phyloP scores from a whole-genome alignment of 2,329 filamentous ascomycete genomes.

The Penicillium concentricum region DNA sequence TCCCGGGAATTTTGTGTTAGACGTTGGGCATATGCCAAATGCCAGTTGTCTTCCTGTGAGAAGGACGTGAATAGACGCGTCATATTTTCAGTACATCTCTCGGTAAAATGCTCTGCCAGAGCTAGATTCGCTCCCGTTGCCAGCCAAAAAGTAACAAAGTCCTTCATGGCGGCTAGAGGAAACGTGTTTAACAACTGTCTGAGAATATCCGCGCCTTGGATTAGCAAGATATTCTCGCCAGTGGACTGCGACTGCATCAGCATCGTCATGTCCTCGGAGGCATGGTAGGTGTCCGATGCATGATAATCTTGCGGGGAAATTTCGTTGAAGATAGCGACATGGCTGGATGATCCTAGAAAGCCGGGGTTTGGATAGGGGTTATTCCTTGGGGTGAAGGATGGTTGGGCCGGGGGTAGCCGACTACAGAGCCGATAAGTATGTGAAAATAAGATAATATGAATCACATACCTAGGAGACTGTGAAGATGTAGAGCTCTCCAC shows the following conservation, averaged over 20 bases:
- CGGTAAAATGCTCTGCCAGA: constrained; percentile 25
- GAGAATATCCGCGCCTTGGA: constrained; percentile 25
- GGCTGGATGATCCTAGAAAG: constrained; percentile 29
- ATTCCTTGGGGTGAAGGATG: constrained; percentile 20
- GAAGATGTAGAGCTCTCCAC: constrained; percentile 15
- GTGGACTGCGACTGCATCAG: constrained; percentile 11
- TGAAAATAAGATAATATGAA: not conserved
- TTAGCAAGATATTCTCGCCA: constrained; percentile 23
- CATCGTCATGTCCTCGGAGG: constrained; percentile 4
- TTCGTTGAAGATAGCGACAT: constrained; percentile 30
- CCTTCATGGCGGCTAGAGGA: constrained; percentile 23
- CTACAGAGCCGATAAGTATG: constrained; percentile 4
- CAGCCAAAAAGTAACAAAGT: constrained; percentile 27
- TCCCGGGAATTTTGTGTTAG: constrained; percentile 22
- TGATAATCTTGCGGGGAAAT: constrained; percentile 22
- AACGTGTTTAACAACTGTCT: constrained; percentile 22
- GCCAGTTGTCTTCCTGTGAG: constrained; percentile 25
- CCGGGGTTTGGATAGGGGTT: constrained; percentile 31
- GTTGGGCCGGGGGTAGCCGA: constrained; percentile 17
- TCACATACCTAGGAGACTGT: constrained; percentile 6
- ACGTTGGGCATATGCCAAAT: constrained; percentile 23
- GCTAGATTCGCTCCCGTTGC: constrained; percentile 27
- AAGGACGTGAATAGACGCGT: constrained; percentile 19
- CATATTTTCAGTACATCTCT: constrained; percentile 23
- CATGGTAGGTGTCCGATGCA: not conserved